Percentiles rank a stretch among this genome's conserved stretches.
These are phyloP conservation scores for Delphinella strobiligena DNA, from an alignment of 2,329 filamentous ascomycete species.

Conservation along the genomic window DNA sequence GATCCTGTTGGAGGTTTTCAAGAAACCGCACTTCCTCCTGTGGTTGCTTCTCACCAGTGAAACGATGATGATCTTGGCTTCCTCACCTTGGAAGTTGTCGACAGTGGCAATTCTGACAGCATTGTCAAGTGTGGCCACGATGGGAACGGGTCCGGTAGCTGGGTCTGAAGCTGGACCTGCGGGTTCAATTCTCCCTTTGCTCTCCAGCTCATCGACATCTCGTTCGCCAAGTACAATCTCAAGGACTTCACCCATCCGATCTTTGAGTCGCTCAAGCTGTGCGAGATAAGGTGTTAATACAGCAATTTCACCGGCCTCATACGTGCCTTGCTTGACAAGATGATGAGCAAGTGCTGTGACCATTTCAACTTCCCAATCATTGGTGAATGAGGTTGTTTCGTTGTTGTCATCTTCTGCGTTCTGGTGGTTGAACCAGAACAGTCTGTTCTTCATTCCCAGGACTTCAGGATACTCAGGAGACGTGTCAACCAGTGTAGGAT, in stretches of 20 bases:
- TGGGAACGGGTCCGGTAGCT: too few relatives aligned
- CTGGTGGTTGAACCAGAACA: slow-evolving; percentile 53
- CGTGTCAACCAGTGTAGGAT: slow-evolving; percentile 44
- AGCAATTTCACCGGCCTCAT: slow-evolving; percentile 50
- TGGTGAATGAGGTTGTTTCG: slow-evolving; percentile 37
- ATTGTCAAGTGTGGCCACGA: too few relatives aligned
- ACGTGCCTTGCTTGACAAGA: slow-evolving; percentile 51
- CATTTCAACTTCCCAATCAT: slow-evolving; percentile 53
- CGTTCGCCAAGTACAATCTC: slow-evolving; percentile 53
- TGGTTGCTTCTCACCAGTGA: slow-evolving; percentile 60
- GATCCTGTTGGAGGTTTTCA: slow-evolving; percentile 54
- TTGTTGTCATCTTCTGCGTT: slow-evolving; percentile 31
- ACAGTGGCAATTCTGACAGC: too few relatives aligned
- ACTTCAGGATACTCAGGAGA: slow-evolving; percentile 36
- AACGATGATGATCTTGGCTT: slow-evolving; percentile 58
- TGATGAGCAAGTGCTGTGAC: slow-evolving; percentile 50
- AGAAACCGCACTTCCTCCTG: slow-evolving; percentile 48
- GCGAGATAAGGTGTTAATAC: slow-evolving; percentile 56
- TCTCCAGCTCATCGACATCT: too few relatives aligned
- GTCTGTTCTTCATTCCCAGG: slow-evolving; percentile 38
- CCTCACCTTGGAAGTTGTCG: slow-evolving; percentile 64
- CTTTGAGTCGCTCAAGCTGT: slow-evolving; percentile 42
- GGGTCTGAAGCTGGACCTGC: too few relatives aligned
- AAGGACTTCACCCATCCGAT: slow-evolving; percentile 35
- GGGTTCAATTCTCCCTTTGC: too few relatives aligned